These are phyloP conservation scores for Quercus glauca DNA, from an alignment of 306 rosid species.

Conservation along the genomic window DNA sequence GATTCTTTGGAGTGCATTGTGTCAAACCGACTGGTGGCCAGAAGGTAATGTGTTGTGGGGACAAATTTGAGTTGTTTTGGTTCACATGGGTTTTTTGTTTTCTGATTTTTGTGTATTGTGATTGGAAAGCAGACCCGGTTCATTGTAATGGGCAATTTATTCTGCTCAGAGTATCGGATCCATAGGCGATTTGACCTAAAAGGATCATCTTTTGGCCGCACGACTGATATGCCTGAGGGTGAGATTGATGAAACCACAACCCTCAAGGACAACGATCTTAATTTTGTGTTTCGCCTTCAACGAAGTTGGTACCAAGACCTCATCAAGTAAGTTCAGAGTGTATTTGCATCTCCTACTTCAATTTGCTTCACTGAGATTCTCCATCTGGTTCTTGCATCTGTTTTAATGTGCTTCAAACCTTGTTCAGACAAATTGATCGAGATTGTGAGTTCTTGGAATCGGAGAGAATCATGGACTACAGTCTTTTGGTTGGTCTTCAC, in stretches of 20 bases:
- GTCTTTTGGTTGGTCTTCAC: constrained; percentile 92
- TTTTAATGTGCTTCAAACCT: constrained; percentile 24
- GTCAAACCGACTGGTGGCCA: constrained; percentile 93
- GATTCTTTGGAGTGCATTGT: constrained; percentile 92
- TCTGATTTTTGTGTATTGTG: constrained; percentile 6
- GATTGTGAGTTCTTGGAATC: constrained; percentile 96
- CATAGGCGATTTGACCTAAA: constrained; percentile 93
- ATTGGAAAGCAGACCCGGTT: constrained; percentile 76
- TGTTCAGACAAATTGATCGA: constrained; percentile 75
- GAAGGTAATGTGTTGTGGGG: constrained; percentile 51
- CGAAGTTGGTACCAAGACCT: constrained; percentile 63
- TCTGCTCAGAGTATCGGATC: constrained; percentile 92
- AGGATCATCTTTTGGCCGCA: constrained; percentile 93
- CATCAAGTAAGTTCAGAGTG: constrained; percentile 51
- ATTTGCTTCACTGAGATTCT: neutral
- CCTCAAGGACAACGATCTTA: constrained; percentile 93
- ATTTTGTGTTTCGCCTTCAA: constrained; percentile 80
- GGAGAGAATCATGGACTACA: constrained; percentile 94
- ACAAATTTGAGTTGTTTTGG: neutral
- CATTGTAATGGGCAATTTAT: constrained; percentile 98
- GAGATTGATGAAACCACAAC: constrained; percentile 98
- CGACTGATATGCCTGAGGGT: constrained; percentile 70
- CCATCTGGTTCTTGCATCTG: neutral
- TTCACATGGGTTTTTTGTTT: neutral
- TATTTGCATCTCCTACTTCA: neutral